Base-by-base conservation (phyloP, 2,329 filamentous ascomycete genomes). In the Penicillium olsonii region DNA sequence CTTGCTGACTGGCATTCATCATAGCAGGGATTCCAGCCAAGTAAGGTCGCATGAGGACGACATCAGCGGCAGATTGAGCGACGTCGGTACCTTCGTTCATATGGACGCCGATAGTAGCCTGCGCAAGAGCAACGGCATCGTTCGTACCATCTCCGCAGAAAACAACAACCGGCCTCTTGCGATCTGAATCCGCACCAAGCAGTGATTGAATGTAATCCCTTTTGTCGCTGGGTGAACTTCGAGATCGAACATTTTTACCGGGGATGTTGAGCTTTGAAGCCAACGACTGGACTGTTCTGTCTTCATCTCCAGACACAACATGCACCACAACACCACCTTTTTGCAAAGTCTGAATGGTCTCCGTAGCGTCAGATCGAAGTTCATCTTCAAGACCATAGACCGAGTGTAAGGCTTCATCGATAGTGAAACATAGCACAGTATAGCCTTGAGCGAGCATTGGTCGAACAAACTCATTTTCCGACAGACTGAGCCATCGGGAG, bases 121-220 rank as follows among this genome's bases (percentile, higher is more conserved):
- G 81, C 0, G 87, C 83, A 2, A 92, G 76, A 0, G 88, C 88
- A 2, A 83, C 77, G 0, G 88, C 86, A 61, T 92, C 88, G 65
- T 92, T 92, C 12, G 87, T 90, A 2, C 89, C 89, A 59, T 92
- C 88, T 27, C 88, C 88, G 42, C 82, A 80, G 67, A 92, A 92
- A 5, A 91, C 68, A 15, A 89, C 79, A 1, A 78, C 55, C n/a
- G 56, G 61, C n/a, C 52, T 41, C 31, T 55, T 53, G 34, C 19
- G 1, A 41, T 44, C 26, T 40, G 22, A 19, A 18, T 22, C 15
- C 35, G 29, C 14, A 17, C 27, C 41, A 22, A 62, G 54, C 37
- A 78, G 65, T 2, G 45, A 48, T 42, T 70, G 65, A 43, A 85
- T 68, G 61, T 84, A 85, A 2, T 68, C 62, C 19, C 76, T 72